Evolutionary conservation across 441 rosid genomes (phyloP).

Genomic region (Isatis lusitanica): DNA sequence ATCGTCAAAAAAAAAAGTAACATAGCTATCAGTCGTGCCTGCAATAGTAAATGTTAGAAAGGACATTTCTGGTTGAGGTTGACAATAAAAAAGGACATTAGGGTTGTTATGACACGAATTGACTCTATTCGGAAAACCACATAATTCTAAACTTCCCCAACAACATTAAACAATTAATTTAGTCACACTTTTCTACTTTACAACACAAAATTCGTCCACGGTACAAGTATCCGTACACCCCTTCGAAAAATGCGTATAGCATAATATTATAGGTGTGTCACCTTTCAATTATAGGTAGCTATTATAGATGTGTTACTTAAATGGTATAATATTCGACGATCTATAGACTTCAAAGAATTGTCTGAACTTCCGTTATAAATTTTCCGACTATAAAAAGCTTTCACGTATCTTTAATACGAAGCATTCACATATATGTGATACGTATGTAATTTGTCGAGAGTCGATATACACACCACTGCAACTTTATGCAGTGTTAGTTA

Average conservation of each 20-base stretch:
- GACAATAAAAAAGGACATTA: not conserved
- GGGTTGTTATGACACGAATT: slow-evolving; percentile 10
- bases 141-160: slow-evolving; percentile 17
- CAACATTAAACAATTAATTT: not conserved
- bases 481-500: not conserved
- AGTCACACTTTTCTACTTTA: slow-evolving; percentile 7
- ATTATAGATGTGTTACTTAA: not conserved
- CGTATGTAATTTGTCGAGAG: not conserved
- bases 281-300: not conserved
- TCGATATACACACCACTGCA: not conserved
- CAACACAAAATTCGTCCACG: not conserved
- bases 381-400: not conserved
- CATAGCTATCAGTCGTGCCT: not conserved
- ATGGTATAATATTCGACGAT: not conserved
- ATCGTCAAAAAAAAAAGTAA: not conserved
- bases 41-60: slow-evolving; percentile 1
- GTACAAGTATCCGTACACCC: not conserved
- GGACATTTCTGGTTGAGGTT: slow-evolving; percentile 3
- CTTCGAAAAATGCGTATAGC: not conserved
- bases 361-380: not conserved
- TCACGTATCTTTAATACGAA: too few relatives aligned
- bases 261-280: too few relatives aligned
- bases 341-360: not conserved
- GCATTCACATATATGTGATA: not conserved
- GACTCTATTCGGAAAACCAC: slow-evolving; percentile 8